Conservation (phyloP, 2,329 filamentous ascomycete species). For the Aspergillus proliferans region DNA sequence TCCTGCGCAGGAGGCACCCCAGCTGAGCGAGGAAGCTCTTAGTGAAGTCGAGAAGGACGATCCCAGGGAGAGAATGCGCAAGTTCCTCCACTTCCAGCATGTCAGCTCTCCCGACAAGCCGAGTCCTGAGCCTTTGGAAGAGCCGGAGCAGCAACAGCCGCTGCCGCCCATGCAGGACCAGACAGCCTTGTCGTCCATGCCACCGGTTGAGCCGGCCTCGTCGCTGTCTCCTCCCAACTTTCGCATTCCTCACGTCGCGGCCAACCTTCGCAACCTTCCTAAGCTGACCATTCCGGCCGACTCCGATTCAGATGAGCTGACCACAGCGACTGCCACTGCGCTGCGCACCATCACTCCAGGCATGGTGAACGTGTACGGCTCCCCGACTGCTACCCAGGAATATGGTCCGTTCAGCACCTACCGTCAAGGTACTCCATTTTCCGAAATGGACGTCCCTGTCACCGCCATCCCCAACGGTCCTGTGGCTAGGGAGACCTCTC, state of each 20-base stretch:
- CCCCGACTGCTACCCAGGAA: slow-evolving; percentile 17
- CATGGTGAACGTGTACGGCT: slow-evolving; percentile 8
- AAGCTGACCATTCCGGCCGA: slow-evolving; percentile 53
- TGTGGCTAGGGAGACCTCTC: slow-evolving; percentile 70
- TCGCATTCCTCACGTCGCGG: slow-evolving; percentile 36
- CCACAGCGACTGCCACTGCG: slow-evolving; percentile 20
- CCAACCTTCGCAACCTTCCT: slow-evolving; percentile 48
- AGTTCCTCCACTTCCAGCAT: slow-evolving; percentile 81
- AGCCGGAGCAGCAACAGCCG: slow-evolving; percentile 9
- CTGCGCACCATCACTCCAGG: slow-evolving; percentile 27
- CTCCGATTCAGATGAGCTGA: slow-evolving; percentile 64
- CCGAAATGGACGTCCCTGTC: slow-evolving; percentile 81
- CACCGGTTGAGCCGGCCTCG: slow-evolving; percentile 45
- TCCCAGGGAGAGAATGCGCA: slow-evolving; percentile 82
- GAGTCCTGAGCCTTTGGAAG: not conserved
- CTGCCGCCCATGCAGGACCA: slow-evolving; percentile 43
- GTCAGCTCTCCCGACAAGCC: slow-evolving; percentile 8
- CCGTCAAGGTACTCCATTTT: slow-evolving; percentile 77
- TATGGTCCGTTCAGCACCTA: slow-evolving; percentile 15
- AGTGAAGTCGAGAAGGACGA: slow-evolving; percentile 65
- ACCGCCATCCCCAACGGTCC: slow-evolving; percentile 66
- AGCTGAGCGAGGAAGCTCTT: slow-evolving; percentile 66
- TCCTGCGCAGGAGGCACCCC: slow-evolving; percentile 58
- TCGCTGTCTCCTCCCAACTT: slow-evolving; percentile 24
- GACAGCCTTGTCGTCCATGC: not conserved